phyloP scores from a whole-genome alignment of 805 yeast genomes.

The Millerozyma acaciae region DNA sequence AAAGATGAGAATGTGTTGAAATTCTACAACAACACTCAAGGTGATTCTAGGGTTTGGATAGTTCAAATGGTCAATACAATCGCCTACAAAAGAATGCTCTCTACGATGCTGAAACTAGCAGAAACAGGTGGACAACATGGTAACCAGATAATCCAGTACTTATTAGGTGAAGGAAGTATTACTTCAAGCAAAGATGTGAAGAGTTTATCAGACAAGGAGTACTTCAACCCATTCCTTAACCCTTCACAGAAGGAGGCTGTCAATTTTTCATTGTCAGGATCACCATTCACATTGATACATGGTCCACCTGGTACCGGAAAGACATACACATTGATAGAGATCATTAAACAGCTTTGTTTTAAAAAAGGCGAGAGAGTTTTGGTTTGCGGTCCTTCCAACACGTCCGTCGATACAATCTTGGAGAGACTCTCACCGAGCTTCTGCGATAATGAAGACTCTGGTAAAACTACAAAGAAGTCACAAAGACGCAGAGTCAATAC shows the following conservation, averaged over 20 bases:
- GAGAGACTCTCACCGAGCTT: conserved; percentile 57
- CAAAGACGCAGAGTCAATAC: conserved; percentile 22
- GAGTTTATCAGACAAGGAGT: conserved; percentile 15
- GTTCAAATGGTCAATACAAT: conserved; percentile 64
- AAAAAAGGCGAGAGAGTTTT: conserved; percentile 50
- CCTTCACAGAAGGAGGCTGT: conserved; percentile 74
- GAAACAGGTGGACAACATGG: conserved; percentile 39
- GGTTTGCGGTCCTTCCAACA: conserved; percentile 93
- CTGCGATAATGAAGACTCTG: conserved; percentile 7
- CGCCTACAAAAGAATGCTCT: conserved; percentile 75
- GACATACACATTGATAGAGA: conserved; percentile 80
- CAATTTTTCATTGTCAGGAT: conserved; percentile 50
- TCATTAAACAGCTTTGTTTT: conserved; percentile 65
- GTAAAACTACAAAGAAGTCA: conserved; percentile 9
- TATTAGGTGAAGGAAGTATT: conserved; percentile 43
- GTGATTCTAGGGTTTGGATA: conserved; percentile 55
- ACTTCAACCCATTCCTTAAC: conserved; percentile 49
- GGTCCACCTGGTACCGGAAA: conserved; percentile 85
- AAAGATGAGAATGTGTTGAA: conserved; percentile 44
- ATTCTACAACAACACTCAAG: conserved; percentile 41
- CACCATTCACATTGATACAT: conserved; percentile 61
- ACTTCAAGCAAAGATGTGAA: conserved; percentile 9
- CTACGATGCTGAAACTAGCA: conserved; percentile 62
- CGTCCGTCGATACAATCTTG: conserved; percentile 85
- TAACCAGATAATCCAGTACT: conserved; percentile 35